Evolutionary conservation across 495 filamentous ascomycete genomes (phyloP).

Genomic region (Wilcoxina mikolae): DNA sequence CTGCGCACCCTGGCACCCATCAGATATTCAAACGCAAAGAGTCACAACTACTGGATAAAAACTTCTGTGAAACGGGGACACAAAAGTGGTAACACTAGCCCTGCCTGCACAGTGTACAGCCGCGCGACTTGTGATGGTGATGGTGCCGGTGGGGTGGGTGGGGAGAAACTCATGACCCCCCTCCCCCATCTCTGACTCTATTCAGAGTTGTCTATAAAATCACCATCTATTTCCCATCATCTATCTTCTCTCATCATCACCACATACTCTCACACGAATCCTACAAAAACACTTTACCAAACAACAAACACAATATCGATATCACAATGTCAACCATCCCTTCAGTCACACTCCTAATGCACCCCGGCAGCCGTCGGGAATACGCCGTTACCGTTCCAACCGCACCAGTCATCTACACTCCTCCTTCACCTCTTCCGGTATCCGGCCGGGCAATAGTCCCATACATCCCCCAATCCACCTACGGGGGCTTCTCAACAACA

Average conservation of each 20-base stretch:
- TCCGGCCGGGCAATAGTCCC: not conserved
- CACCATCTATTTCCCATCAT: not conserved
- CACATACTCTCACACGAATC: not conserved
- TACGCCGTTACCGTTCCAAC: conserved; percentile 1
- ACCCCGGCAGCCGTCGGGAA: not conserved
- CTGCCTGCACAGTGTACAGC: no score
- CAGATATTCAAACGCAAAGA: no score
- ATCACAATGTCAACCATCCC: not conserved
- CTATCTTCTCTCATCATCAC: not conserved
- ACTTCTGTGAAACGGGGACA: no score
- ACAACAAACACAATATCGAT: not conserved
- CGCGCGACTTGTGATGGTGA: no score
- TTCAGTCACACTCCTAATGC: not conserved
- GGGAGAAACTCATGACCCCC: no score
- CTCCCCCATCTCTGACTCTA: no score
- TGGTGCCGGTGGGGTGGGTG: no score
- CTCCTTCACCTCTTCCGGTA: not conserved
- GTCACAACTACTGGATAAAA: no score
- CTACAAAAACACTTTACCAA: not conserved
- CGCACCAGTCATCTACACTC: not conserved
- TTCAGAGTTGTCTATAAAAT: no score
- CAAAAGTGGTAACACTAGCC: no score
- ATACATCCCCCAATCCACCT: not conserved
- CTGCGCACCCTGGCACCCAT: no score
- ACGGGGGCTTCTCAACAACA: not conserved